phyloP scores from a whole-genome alignment of 2,329 filamentous ascomycete species.

The Arthrobotrys pseudoclavata region DNA sequence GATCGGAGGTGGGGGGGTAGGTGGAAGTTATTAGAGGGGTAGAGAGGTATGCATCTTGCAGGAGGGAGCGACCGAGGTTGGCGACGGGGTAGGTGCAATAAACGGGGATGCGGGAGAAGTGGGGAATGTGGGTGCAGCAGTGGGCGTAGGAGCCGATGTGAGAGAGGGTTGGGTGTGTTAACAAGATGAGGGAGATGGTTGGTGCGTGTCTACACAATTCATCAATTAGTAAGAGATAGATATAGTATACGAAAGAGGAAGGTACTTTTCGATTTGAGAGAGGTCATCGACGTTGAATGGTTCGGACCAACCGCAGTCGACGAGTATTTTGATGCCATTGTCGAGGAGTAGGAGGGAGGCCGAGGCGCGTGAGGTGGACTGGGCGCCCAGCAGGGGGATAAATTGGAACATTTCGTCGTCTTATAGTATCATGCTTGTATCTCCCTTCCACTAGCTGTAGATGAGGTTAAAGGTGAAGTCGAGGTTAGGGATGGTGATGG shows the following conservation, averaged over 20 bases:
- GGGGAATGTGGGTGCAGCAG: constrained; percentile 95
- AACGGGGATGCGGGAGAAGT: constrained; percentile 90
- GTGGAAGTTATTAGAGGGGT: constrained; percentile 71
- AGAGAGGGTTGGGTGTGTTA: constrained; percentile 91
- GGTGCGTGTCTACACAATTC: constrained; percentile 78
- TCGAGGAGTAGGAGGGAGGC: constrained; percentile 98
- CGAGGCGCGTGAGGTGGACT: constrained; percentile 86
- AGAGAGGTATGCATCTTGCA: constrained; percentile 92
- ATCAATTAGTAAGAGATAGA: neutral
- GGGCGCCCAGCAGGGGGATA: constrained; percentile 89
- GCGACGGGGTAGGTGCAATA: constrained; percentile 96
- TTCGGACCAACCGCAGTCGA: constrained; percentile 97
- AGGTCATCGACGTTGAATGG: constrained; percentile 85
- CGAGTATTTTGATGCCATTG: constrained; percentile 92
- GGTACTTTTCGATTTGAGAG: constrained; percentile 88
- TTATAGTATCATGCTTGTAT: constrained; percentile 23
- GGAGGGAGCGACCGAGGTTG: constrained; percentile 87
- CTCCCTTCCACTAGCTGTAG: neutral
- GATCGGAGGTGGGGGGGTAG: constrained; percentile 67
- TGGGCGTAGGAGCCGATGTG: constrained; percentile 95
- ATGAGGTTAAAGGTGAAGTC: neutral
- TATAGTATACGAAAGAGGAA: constrained; percentile 33
- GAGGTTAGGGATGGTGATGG: neutral
- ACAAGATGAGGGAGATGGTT: constrained; percentile 89
- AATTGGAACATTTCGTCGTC: constrained; percentile 86